A percentile compares a stretch with the other conserved stretches of the same genome.
Conservation (phyloP, 1,284 basidiomycete species). For the Ganoderma sp. region DNA sequence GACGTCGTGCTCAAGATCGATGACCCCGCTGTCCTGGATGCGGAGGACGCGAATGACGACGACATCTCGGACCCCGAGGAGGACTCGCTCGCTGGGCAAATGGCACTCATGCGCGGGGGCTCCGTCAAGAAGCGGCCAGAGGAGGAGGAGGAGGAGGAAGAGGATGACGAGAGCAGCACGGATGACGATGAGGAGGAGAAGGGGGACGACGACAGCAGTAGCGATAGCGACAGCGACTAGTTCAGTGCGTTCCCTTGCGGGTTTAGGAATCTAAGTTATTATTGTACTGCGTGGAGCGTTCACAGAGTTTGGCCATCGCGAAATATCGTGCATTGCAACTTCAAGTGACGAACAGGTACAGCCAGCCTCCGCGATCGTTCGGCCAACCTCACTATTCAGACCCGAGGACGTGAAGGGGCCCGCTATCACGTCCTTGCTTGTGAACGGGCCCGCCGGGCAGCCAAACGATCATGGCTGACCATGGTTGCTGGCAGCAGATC, state of each 20-base stretch:
- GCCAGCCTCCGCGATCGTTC: neutral
- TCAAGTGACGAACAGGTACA: neutral
- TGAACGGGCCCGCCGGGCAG: neutral
- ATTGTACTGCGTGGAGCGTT: constrained; percentile 3
- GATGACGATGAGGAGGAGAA: constrained; percentile 56
- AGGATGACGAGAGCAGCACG: constrained; percentile 53
- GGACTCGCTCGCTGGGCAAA: constrained; percentile 95
- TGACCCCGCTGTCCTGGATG: constrained; percentile 62
- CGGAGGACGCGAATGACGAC: constrained; percentile 75
- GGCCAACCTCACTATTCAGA: too few species aligned
- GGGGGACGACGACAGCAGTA: constrained; percentile 48
- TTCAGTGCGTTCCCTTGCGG: constrained; percentile 17
- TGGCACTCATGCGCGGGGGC: constrained; percentile 96
- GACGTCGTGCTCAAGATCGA: constrained; percentile 86
- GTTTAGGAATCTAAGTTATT: constrained; percentile 21
- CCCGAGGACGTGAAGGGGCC: too few species aligned
- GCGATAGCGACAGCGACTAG: constrained; percentile 37
- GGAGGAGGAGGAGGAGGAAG: constrained; percentile 43
- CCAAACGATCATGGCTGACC: neutral
- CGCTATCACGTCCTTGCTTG: neutral
- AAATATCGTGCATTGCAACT: neutral
- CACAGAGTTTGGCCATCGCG: constrained; percentile 1
- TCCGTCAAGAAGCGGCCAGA: constrained; percentile 70
- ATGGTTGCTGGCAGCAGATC: neutral
- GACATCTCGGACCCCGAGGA: constrained; percentile 97